Evolutionary conservation across 495 filamentous ascomycete species (phyloP), one percentile per base, ranked within the genome.

Genomic region (Aspergillus incahuasiensis): DNA sequence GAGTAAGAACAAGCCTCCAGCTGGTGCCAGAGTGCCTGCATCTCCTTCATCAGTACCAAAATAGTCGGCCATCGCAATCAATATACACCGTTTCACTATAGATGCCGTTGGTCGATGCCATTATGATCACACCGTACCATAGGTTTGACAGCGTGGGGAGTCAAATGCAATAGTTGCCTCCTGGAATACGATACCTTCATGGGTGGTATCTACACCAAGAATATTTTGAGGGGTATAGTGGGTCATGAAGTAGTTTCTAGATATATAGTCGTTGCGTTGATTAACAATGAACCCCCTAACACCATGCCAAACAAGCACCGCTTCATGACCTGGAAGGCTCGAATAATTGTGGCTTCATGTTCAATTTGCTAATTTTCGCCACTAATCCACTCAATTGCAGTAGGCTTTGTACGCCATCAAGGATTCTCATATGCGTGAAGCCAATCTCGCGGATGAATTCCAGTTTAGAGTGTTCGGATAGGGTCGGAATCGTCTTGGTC

Each of bases 371-470:
- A 49, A 99, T 78, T 58, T 91, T 84, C 8, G 90, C 89, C 43
- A 97, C 80, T 65, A 92, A 96, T 20, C 94, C 94, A 64, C 87
- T 91, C 35, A 99, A 76, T 67, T 99, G 94, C 52, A 97, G 81
- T 40, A 96, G 75, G 3, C 92, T 97, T 74, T 96, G 91, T 48
- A 99, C 90, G 20, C 94, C 94, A 60, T 99, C 94, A 39, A 97
- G 75, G 50, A 99, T 92, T 62, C 95, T 89, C 94, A 99, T 99
- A 65, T 99, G 94, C 15, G 95, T 96, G 69, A 99, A 99, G 15
- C 94, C 94, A 69, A 99, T 97, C 72, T 97, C 95, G 69, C 88
- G 89, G 63, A 97, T 95, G 59, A 99, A 97, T 65, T 96, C 90
- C 51, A 99, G 74, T 72, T 96, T 94, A 19, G 90, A 80, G 70